Conservation (phyloP, 2,329 filamentous ascomycete species). For the Chrysosporium queenslandicum region DNA sequence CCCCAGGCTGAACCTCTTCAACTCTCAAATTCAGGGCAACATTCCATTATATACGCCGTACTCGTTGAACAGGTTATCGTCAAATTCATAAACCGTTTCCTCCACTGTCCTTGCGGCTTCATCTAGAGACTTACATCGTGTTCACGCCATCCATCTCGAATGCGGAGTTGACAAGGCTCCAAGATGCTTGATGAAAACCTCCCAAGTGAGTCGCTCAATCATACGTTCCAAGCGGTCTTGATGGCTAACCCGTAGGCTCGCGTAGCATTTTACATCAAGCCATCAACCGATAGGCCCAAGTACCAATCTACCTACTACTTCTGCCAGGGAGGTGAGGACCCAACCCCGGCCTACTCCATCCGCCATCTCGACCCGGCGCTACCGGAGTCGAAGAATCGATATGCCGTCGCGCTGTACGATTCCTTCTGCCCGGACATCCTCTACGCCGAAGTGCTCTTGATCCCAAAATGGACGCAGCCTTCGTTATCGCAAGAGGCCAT, state of each 20-base stretch:
- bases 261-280: conserved; percentile 51
- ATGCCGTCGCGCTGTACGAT: conserved; percentile 77
- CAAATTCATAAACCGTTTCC: neutral
- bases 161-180: neutral
- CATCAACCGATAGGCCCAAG: conserved; percentile 38
- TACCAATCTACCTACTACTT: conserved; percentile 34
- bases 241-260: neutral
- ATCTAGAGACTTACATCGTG: neutral
- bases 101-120: no score
- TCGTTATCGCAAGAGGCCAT: conserved; percentile 72
- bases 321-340: conserved; percentile 69
- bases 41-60: no score
- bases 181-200: conserved; percentile 87
- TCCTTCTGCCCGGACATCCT: conserved; percentile 69
- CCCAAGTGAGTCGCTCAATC: conserved; percentile 47
- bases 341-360: conserved; percentile 68
- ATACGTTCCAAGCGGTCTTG: neutral
- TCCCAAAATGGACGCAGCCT: conserved; percentile 77
- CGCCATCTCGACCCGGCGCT: conserved; percentile 63
- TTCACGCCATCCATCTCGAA: neutral
- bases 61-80: no score
- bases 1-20: no score
- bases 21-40: no score
- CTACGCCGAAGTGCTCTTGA: conserved; percentile 75
- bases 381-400: conserved; percentile 65